These are phyloP conservation scores for Mycena sanguinolenta DNA, from an alignment of 768 basidiomycete genomes.

Conservation along the genomic window DNA sequence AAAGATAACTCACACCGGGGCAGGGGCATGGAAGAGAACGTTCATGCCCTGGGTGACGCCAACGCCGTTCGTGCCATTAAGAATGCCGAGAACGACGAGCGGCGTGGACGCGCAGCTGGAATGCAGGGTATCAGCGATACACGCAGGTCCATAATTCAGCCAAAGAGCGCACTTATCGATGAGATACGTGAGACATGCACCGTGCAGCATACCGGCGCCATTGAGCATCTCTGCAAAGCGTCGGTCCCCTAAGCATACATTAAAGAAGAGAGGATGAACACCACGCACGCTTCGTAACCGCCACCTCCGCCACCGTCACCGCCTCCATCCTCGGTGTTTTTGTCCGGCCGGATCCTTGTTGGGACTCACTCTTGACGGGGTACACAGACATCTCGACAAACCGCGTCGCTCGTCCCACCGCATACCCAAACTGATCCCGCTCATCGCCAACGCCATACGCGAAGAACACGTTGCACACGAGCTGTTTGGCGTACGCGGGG, in stretches of 20 bases:
- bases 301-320: constrained; percentile 71
- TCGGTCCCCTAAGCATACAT: background rate
- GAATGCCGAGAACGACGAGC: constrained; percentile 73
- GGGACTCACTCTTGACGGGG: constrained; percentile 52
- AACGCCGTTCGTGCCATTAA: constrained; percentile 74
- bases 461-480: constrained; percentile 76
- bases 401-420: constrained; percentile 70
- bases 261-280: background rate
- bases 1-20: constrained; percentile 71
- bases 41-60: constrained; percentile 83
- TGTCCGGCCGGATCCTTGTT: constrained; percentile 41
- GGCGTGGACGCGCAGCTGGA: constrained; percentile 76
- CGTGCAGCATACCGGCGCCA: constrained; percentile 81
- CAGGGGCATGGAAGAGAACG: constrained; percentile 78
- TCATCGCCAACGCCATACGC: constrained; percentile 78
- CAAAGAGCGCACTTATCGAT: constrained; percentile 71
- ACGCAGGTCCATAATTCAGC: no score
- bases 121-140: background rate
- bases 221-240: constrained; percentile 73
- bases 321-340: constrained; percentile 62
- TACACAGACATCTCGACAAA: constrained; percentile 71
- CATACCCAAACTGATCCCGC: constrained; percentile 71
- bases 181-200: constrained; percentile 80
- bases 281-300: constrained; percentile 70
- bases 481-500: constrained; percentile 72